A percentile compares a stretch with the other conserved stretches of the same genome.
These are phyloP conservation scores for Ensete glaucum DNA, from an alignment of 176 grass and related monocot genomes.

Conservation along the genomic window DNA sequence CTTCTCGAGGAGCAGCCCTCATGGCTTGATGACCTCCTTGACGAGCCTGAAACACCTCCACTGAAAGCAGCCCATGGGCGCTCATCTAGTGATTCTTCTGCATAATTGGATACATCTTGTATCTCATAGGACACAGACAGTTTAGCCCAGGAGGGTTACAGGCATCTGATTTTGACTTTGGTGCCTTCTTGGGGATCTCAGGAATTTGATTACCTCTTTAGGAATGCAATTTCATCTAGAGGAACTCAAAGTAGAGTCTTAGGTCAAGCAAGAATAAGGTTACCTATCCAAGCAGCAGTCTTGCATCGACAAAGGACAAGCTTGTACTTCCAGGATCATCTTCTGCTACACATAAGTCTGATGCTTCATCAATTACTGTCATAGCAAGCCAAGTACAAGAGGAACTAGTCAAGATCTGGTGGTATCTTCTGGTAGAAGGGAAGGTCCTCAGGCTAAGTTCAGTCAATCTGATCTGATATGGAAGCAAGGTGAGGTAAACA, in stretches of 20 bases:
- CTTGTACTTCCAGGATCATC: neutral
- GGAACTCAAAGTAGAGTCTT: constrained; percentile 10
- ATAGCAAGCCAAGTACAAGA: neutral
- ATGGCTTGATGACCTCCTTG: constrained; percentile 84
- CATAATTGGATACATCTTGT: constrained; percentile 35
- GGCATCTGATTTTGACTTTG: neutral
- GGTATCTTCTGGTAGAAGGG: too few relatives aligned
- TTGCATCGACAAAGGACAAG: neutral
- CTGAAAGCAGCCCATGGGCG: constrained; percentile 31
- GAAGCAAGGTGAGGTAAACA: too few relatives aligned
- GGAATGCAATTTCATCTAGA: constrained; percentile 32
- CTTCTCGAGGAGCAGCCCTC: constrained; percentile 79
- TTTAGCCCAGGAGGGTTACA: constrained; percentile 24
- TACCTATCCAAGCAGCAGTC: neutral
- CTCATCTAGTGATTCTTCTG: constrained; percentile 79
- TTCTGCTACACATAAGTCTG: neutral
- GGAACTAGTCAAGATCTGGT: too few relatives aligned
- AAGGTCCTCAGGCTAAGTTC: too few relatives aligned
- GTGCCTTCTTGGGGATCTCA: constrained; percentile 30
- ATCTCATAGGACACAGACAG: constrained; percentile 29
- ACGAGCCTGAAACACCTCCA: constrained; percentile 61
- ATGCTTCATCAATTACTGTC: neutral
- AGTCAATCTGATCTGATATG: too few relatives aligned
- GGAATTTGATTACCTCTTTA: constrained; percentile 28
- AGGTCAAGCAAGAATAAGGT: neutral